A percentile compares a stretch with the other conserved stretches of the same genome.
These are phyloP conservation scores for Neurospora sp. DNA, from an alignment of 495 filamentous ascomycete species.

Conservation along the genomic window DNA sequence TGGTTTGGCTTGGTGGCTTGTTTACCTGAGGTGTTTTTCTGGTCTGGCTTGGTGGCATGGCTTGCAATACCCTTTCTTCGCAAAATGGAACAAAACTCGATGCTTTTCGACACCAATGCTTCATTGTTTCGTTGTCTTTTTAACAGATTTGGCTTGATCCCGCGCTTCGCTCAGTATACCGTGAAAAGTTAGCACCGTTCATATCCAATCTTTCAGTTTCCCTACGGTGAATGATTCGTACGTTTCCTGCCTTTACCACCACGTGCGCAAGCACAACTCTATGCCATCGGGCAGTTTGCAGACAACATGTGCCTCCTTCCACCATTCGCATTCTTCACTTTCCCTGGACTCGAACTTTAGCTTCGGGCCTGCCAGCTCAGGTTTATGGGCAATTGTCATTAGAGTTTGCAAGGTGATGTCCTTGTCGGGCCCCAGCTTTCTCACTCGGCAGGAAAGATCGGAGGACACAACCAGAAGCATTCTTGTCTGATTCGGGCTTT, in stretches of 20 bases:
- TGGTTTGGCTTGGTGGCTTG: neutral
- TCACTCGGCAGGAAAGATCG: neutral
- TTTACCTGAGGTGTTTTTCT: neutral
- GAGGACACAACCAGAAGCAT: neutral
- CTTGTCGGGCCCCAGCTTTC: neutral
- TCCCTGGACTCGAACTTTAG: fast-evolving
- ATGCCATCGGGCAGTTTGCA: neutral
- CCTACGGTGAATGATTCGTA: neutral
- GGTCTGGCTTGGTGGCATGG: neutral
- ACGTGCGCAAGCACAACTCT: neutral
- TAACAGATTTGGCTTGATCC: neutral
- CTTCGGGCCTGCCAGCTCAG: neutral
- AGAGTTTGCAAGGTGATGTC: neutral
- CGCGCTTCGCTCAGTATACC: neutral
- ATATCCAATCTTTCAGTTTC: neutral
- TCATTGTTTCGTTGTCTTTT: neutral
- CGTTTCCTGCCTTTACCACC: neutral
- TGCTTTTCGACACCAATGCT: neutral
- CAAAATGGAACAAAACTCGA: neutral
- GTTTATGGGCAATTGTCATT: neutral
- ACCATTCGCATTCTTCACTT: fast-evolving
- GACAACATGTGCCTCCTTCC: neutral
- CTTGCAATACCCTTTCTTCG: neutral
- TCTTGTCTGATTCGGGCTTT: neutral
- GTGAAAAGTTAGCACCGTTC: neutral